phyloP scores from a whole-genome alignment of 2,329 filamentous ascomycete species.

The Grosmannia penicillata region DNA sequence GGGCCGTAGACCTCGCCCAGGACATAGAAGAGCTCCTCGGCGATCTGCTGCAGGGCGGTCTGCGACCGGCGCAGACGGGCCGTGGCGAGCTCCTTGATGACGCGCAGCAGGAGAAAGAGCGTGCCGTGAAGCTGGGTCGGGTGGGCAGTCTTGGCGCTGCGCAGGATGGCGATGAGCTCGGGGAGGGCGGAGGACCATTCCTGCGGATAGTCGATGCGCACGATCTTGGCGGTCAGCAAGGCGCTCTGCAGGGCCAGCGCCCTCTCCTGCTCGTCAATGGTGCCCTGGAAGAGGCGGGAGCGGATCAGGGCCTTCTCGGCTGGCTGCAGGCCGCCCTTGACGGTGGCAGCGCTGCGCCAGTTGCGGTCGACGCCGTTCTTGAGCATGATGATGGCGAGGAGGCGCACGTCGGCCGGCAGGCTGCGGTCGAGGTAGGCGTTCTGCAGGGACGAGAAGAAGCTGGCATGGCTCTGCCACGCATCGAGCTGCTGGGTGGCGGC shows the following conservation, averaged over 20 bases:
- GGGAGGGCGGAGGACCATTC: slow-evolving; percentile 61
- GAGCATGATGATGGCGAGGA: slow-evolving; percentile 82
- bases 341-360: slow-evolving; percentile 54
- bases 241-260: slow-evolving; percentile 78
- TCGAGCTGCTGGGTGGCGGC: slow-evolving; percentile 55
- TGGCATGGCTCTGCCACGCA: slow-evolving; percentile 52
- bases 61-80: slow-evolving; percentile 63
- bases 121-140: slow-evolving; percentile 55
- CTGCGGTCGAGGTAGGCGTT: slow-evolving; percentile 68
- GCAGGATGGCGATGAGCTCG: slow-evolving; percentile 49
- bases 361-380: slow-evolving; percentile 95
- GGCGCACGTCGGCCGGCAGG: slow-evolving; percentile 63
- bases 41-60: slow-evolving; percentile 59
- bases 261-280: slow-evolving; percentile 60
- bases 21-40: slow-evolving; percentile 72
- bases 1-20: slow-evolving; percentile 65
- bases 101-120: slow-evolving; percentile 64
- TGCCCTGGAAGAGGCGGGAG: slow-evolving; percentile 58
- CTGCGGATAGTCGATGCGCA: slow-evolving; percentile 75
- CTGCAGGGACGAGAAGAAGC: slow-evolving; percentile 59
- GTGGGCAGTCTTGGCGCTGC: slow-evolving; percentile 39
- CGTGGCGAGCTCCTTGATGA: slow-evolving; percentile 81
- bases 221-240: slow-evolving; percentile 72
- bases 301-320: slow-evolving; percentile 69
- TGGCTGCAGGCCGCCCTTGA: slow-evolving; percentile 51